Conservation (phyloP, 306 rosid genomes). For the Cicer chorassanicum region DNA sequence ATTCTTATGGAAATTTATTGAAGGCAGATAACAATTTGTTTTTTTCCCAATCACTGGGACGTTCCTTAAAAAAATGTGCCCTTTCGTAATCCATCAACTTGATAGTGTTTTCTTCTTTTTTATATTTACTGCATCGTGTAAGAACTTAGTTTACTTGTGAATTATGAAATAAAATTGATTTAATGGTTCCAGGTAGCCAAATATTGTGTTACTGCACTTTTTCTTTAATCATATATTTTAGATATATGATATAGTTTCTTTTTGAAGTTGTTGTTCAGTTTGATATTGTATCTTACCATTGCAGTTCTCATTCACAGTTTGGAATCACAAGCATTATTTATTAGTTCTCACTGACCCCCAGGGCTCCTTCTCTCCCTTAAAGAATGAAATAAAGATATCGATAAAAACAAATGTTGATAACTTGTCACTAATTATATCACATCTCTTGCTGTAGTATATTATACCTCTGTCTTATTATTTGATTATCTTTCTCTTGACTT, state of each 20-base stretch:
- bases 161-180: background rate
- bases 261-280: constrained; percentile 12
- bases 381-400: constrained; percentile 3
- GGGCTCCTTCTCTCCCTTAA: background rate
- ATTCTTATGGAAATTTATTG: no score
- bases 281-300: background rate
- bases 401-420: constrained; percentile 30
- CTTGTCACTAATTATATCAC: constrained; percentile 18
- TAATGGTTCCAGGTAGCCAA: constrained; percentile 7
- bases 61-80: background rate
- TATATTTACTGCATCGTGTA: constrained; percentile 26
- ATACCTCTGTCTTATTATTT: constrained; percentile 10
- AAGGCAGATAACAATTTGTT: no score
- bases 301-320: background rate
- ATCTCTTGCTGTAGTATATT: constrained; percentile 22
- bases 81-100: background rate
- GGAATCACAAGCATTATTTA: constrained; percentile 6
- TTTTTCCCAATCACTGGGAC: no score
- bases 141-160: constrained; percentile 6
- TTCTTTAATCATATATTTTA: background rate
- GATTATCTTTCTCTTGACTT: background rate
- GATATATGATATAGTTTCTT: background rate
- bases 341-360: background rate
- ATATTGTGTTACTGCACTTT: background rate
- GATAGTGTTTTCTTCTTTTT: constrained; percentile 5